phyloP scores from a whole-genome alignment of 2,329 filamentous ascomycete genomes.

The Aspergillus uvarum region DNA sequence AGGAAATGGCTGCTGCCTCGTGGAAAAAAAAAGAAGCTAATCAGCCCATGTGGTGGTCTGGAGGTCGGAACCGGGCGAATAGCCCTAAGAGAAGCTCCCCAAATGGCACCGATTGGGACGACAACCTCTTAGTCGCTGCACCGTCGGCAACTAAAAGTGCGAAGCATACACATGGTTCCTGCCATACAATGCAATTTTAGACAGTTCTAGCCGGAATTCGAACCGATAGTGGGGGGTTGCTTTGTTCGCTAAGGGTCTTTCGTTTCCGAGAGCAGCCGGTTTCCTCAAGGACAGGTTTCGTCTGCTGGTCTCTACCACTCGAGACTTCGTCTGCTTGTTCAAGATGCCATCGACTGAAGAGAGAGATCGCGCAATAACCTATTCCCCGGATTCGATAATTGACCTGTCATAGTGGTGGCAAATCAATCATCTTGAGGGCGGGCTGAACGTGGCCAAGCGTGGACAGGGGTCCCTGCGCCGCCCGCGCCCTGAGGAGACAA shows the following conservation, averaged over 20 bases:
- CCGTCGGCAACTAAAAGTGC: not conserved
- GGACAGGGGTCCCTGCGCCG: not conserved
- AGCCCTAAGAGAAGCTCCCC: not conserved
- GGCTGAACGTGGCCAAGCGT: not conserved
- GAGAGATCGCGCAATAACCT: not conserved
- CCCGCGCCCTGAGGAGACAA: not conserved
- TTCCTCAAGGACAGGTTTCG: not conserved
- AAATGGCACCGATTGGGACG: not conserved
- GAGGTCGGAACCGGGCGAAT: not conserved
- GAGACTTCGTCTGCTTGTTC: not conserved
- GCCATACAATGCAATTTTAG: not conserved
- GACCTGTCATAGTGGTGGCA: not conserved
- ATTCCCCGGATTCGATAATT: not conserved
- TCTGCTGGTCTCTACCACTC: not conserved
- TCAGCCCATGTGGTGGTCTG: not conserved
- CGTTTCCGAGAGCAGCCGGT: not conserved
- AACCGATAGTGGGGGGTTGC: not conserved
- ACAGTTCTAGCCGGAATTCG: not conserved
- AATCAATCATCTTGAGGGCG: not conserved
- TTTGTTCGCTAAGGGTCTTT: not conserved
- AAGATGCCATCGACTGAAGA: too few relatives aligned
- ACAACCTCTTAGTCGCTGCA: not conserved
- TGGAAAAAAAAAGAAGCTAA: not conserved
- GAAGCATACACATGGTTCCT: not conserved
- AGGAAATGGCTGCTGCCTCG: not conserved